Base-by-base conservation (phyloP, 441 rosid genomes). In the Rhodomyrtus psidioides region DNA sequence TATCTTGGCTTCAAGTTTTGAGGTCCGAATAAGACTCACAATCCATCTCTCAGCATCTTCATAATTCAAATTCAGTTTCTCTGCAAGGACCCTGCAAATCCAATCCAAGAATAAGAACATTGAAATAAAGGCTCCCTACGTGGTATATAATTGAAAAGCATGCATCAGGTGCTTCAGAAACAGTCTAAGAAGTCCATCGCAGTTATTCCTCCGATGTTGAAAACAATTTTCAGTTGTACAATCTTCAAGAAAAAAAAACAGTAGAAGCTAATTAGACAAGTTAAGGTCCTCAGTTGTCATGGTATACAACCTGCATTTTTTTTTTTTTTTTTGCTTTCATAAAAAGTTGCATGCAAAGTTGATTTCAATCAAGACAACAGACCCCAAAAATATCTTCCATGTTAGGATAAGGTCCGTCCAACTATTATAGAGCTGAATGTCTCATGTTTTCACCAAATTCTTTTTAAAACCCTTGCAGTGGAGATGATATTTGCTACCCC, bases 31-130 rank as follows among this genome's bases (percentile, higher is more conserved):
- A n/a, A n/a, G n/a, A n/a, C n/a, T n/a, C n/a, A n/a, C n/a, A n/a
- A 97, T 96, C 99, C 98, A 97, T 91, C 96, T 94, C 93, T 97
- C 98, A n/a, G 97, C 98, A 70, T 97, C 99, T 75, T 97, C 98
- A 59, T 94, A 93, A 85, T 93, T 94, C 87, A 97, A 92, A 88
- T 95, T 96, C 92, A 97, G 86, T 88, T 97, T 96, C 91, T 94
- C 95, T 34, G 97, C 98, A 51, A 97, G 95, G 44, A 96, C 96
- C 55, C 99, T 97, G 92, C 76, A 39, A 88, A 27, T 27, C 53
- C 51, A 39, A 85, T 83, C 42, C 85, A 70, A 60, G 19, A 15
- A 83, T 83, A 16, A 54, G 23, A 17, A 16, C 55, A 54, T 54
- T 17, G 21, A 54, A 54, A 6, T 16, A 53, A 53, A 54, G 23